Conservation (phyloP, 805 yeast genomes). For the Lachancea mirantina region DNA sequence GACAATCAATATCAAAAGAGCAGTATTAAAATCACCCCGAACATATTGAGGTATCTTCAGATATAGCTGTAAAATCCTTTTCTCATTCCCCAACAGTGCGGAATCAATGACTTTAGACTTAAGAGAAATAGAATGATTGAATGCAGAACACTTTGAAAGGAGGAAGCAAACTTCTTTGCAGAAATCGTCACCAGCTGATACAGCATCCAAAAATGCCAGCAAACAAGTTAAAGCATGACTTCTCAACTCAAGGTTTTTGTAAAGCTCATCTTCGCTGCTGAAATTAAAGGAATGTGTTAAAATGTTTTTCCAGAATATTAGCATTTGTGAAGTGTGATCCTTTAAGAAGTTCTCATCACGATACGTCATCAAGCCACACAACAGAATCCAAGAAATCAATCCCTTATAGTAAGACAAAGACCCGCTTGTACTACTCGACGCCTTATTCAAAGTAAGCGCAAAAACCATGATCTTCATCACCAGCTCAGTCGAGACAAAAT, state of each 20-base stretch:
- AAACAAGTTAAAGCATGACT: slow-evolving; percentile 54
- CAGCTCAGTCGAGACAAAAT: slow-evolving; percentile 40
- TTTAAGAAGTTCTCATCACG: slow-evolving; percentile 45
- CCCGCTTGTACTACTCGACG: slow-evolving; percentile 28
- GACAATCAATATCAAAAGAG: slow-evolving; percentile 34
- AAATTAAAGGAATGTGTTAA: slow-evolving; percentile 44
- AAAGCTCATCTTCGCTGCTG: slow-evolving; percentile 30
- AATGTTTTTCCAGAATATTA: slow-evolving; percentile 57
- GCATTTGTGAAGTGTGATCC: slow-evolving; percentile 50
- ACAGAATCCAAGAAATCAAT: slow-evolving; percentile 51
- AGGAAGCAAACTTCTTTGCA: slow-evolving; percentile 41
- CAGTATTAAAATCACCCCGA: slow-evolving; percentile 35
- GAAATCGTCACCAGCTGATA: slow-evolving; percentile 36
- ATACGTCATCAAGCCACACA: slow-evolving; percentile 58
- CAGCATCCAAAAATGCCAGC: slow-evolving; percentile 41
- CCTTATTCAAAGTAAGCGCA: slow-evolving; percentile 39
- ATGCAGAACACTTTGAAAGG: slow-evolving; percentile 37
- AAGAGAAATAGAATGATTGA: slow-evolving; percentile 26
- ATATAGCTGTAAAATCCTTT: slow-evolving; percentile 42
- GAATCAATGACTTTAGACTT: slow-evolving; percentile 26
- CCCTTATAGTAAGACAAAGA: slow-evolving; percentile 31
- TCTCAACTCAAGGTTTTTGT: slow-evolving; percentile 43
- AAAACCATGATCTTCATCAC: slow-evolving; percentile 39
- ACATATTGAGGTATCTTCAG: slow-evolving; percentile 30
- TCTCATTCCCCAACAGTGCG: slow-evolving; percentile 33